Conservation (phyloP, 176 grass and related monocot species). For the Raddia guianensis region DNA sequence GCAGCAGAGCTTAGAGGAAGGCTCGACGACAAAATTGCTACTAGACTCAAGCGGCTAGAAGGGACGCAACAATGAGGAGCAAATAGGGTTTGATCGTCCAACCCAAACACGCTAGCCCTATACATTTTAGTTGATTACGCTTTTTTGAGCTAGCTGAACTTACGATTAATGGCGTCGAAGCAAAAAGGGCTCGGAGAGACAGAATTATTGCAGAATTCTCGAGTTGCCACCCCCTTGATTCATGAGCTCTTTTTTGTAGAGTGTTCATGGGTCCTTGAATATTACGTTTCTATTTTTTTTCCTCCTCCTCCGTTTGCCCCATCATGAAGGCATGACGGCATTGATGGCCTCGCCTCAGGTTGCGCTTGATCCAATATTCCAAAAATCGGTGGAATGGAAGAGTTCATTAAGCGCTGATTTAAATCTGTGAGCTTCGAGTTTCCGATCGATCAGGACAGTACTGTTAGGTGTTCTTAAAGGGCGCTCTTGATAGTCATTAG, state of each 20-base stretch:
- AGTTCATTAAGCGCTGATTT: not conserved
- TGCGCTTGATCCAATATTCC: not conserved
- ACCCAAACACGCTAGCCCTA: too few relatives aligned
- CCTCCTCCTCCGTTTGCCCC: constrained; percentile 8
- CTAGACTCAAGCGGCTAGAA: too few relatives aligned
- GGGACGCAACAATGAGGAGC: too few relatives aligned
- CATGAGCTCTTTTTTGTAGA: constrained; percentile 23
- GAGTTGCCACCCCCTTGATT: constrained; percentile 24
- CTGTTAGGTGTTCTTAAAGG: constrained; percentile 3
- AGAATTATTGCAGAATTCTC: constrained; percentile 15
- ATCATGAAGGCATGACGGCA: constrained; percentile 27
- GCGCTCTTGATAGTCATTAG: not conserved
- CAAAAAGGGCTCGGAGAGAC: constrained; percentile 24
- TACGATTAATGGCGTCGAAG: not conserved
- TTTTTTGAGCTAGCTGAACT: not conserved
- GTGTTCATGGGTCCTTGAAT: constrained; percentile 35
- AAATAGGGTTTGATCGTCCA: too few relatives aligned
- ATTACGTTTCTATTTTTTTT: constrained; percentile 12
- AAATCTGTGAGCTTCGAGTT: not conserved
- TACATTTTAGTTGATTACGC: too few relatives aligned
- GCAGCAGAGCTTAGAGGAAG: too few relatives aligned
- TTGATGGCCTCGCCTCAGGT: constrained; percentile 17
- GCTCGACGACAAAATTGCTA: too few relatives aligned
- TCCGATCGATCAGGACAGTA: not conserved
- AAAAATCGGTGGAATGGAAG: not conserved